Conservation (phyloP, 2,329 filamentous ascomycete genomes). For the Pseudopithomyces maydicus region DNA sequence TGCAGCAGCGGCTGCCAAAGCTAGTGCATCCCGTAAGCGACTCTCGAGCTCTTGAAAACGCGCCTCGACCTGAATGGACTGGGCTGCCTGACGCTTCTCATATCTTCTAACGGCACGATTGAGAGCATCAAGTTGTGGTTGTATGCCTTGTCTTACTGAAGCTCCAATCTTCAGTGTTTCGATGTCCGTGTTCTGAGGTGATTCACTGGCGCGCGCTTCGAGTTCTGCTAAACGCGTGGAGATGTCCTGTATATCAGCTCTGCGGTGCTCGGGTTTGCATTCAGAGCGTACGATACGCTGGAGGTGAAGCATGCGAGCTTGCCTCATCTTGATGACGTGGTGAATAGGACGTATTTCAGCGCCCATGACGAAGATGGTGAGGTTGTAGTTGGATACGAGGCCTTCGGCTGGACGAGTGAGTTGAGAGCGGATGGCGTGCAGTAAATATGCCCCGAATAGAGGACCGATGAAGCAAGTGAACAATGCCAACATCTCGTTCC, state of each 20-base stretch:
- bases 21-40: slow-evolving; percentile 75
- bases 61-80: slow-evolving; percentile 76
- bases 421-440: slow-evolving; percentile 80
- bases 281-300: slow-evolving; percentile 68
- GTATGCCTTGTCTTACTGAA: slow-evolving; percentile 69
- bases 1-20: slow-evolving; percentile 74
- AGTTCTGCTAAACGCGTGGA: slow-evolving; percentile 70
- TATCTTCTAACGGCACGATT: slow-evolving; percentile 88
- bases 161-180: slow-evolving; percentile 48
- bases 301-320: slow-evolving; percentile 78
- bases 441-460: slow-evolving; percentile 76
- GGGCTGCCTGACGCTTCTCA: slow-evolving; percentile 82
- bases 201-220: slow-evolving; percentile 62
- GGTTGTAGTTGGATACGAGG: slow-evolving; percentile 88
- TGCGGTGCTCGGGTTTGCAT: slow-evolving; percentile 19
- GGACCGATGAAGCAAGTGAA: slow-evolving; percentile 80
- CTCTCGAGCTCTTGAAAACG: slow-evolving; percentile 74
- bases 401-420: slow-evolving; percentile 84
- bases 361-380: slow-evolving; percentile 86
- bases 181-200: slow-evolving; percentile 42
- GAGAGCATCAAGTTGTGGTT: slow-evolving; percentile 84
- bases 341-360: slow-evolving; percentile 84
- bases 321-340: slow-evolving; percentile 80
- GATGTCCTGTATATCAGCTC: slow-evolving; percentile 47
- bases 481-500: slow-evolving; percentile 77